These are phyloP conservation scores for Xylariaceae sp. DNA, from an alignment of 2,329 filamentous ascomycete genomes.

Conservation along the genomic window DNA sequence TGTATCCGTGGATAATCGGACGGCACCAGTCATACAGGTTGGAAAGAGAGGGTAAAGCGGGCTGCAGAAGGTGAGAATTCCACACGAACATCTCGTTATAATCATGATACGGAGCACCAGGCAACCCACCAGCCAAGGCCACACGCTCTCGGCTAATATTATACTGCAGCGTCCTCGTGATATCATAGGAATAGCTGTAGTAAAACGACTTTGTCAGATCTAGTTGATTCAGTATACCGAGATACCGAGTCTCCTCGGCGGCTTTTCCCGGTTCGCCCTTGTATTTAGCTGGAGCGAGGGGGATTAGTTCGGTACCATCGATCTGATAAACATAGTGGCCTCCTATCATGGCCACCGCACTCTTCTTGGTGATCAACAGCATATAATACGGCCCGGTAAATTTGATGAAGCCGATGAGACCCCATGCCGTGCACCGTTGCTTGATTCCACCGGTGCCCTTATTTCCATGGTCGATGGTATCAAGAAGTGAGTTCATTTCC, in stretches of 20 bases:
- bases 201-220: conserved; percentile 92
- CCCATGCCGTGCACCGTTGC: conserved; percentile 87
- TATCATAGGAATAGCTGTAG: conserved; percentile 97
- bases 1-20: conserved; percentile 91
- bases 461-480: conserved; percentile 93
- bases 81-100: conserved; percentile 97
- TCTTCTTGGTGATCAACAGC: conserved; percentile 92
- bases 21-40: conserved; percentile 94
- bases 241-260: conserved; percentile 83
- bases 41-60: conserved; percentile 63
- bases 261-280: conserved; percentile 74
- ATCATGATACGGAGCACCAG: conserved; percentile 55
- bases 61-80: conserved; percentile 84
- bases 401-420: conserved; percentile 86
- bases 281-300: conserved; percentile 70
- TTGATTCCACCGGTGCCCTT: conserved; percentile 84
- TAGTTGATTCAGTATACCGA: conserved; percentile 83
- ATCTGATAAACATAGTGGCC: conserved; percentile 96
- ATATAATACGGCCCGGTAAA: conserved; percentile 98
- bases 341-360: conserved; percentile 90
- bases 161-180: conserved; percentile 84
- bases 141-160: conserved; percentile 80
- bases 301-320: conserved; percentile 86
- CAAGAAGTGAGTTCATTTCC: conserved; percentile 89
- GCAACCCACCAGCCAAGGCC: conserved; percentile 59